Conservation (phyloP, 371 early-diverging fungal genomes). For the Rhizopus arrhizus region DNA sequence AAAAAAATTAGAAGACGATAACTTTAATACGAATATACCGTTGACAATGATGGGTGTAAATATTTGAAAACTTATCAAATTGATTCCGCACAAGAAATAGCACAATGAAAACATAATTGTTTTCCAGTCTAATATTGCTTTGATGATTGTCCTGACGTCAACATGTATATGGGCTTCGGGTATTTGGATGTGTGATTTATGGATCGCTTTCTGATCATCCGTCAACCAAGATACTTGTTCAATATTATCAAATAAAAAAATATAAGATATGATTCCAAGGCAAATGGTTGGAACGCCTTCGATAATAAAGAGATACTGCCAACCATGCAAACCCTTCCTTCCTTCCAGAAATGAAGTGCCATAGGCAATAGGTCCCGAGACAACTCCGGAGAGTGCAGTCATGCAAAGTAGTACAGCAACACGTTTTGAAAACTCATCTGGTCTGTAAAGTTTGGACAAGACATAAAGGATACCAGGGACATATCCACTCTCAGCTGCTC, state of each 20-base stretch:
- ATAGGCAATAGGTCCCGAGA: slow-evolving; percentile 41
- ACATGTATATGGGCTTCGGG: not conserved
- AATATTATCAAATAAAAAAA: slow-evolving; percentile 34
- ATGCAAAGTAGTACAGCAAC: slow-evolving; percentile 31
- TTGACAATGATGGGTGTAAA: slow-evolving; percentile 35
- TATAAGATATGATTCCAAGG: slow-evolving; percentile 38
- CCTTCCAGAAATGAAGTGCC: slow-evolving; percentile 40
- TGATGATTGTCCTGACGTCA: slow-evolving; percentile 13
- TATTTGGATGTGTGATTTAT: slow-evolving; percentile 13
- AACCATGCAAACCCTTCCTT: slow-evolving; percentile 36
- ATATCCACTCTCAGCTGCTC: slow-evolving; percentile 41
- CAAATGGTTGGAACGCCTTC: slow-evolving; percentile 43
- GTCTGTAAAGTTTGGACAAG: slow-evolving; percentile 33
- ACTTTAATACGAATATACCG: slow-evolving; percentile 6
- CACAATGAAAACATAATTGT: slow-evolving; percentile 22
- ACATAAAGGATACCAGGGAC: slow-evolving; percentile 36
- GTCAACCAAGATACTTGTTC: slow-evolving; percentile 32
- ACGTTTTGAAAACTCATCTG: slow-evolving; percentile 29
- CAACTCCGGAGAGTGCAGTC: slow-evolving; percentile 29
- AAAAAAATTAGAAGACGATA: not conserved
- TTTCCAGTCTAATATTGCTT: slow-evolving; percentile 28
- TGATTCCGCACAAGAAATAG: slow-evolving; percentile 21
- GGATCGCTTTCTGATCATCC: slow-evolving; percentile 30
- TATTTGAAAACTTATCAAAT: slow-evolving; percentile 23
- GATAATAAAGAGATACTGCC: slow-evolving; percentile 50